These are phyloP conservation scores for Clavispora santaluciae DNA, from an alignment of 805 yeast species.

Conservation along the genomic window DNA sequence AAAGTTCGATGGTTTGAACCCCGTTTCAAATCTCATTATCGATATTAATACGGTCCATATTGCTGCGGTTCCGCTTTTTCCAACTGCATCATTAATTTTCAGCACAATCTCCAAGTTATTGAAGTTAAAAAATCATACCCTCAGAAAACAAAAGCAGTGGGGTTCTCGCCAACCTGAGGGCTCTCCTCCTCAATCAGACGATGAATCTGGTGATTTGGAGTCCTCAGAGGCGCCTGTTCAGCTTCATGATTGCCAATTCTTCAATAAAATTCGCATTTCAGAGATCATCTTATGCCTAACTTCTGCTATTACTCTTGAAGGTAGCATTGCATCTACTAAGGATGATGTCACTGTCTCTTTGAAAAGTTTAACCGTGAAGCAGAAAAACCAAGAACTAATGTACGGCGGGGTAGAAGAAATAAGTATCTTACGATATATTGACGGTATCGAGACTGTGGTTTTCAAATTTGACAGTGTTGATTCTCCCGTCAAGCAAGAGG, in stretches of 20 bases:
- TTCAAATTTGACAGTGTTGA: slow-evolving; percentile 18
- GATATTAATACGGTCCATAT: slow-evolving; percentile 37
- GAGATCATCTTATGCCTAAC: slow-evolving; percentile 39
- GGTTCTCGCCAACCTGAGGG: slow-evolving; percentile 21
- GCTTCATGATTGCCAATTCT: slow-evolving; percentile 19
- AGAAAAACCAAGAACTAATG: slow-evolving; percentile 35
- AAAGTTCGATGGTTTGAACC: slow-evolving; percentile 45
- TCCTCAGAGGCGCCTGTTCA: slow-evolving; percentile 5
- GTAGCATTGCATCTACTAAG: slow-evolving; percentile 35
- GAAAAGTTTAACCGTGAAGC: slow-evolving; percentile 35
- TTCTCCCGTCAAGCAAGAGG: neutral
- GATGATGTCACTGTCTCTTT: slow-evolving; percentile 22
- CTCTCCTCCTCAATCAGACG: slow-evolving; percentile 9
- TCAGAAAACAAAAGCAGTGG: slow-evolving; percentile 11
- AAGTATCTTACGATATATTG: slow-evolving; percentile 16
- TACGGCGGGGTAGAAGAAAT: slow-evolving; percentile 46
- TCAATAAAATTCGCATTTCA: slow-evolving; percentile 36
- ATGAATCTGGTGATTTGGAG: slow-evolving; percentile 1
- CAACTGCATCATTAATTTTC: slow-evolving; percentile 31
- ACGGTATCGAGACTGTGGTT: slow-evolving; percentile 19
- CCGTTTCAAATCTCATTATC: slow-evolving; percentile 31
- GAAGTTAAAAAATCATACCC: slow-evolving; percentile 29
- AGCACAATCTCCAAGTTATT: slow-evolving; percentile 33
- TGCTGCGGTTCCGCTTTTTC: slow-evolving; percentile 42
- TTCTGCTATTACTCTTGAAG: slow-evolving; percentile 40